Conservation (phyloP, 1,284 basidiomycete genomes). For the Ganoderma resinaceum region DNA sequence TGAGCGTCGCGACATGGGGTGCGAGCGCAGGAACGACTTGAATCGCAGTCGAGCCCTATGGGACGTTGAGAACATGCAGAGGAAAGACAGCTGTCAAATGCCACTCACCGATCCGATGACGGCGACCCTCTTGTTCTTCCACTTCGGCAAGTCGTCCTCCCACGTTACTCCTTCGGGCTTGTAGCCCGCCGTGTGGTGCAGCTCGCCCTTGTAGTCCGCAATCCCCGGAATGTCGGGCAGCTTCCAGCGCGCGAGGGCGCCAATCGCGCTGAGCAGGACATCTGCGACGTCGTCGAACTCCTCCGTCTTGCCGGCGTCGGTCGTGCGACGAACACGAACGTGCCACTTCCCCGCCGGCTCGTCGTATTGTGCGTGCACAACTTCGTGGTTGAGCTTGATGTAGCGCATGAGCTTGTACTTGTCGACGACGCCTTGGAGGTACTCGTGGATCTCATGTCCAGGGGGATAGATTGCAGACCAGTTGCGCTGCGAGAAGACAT, state of each 20-base stretch:
- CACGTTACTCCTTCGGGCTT: slow-evolving; percentile 52
- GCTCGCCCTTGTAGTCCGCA: slow-evolving; percentile 54
- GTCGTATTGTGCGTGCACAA: slow-evolving; percentile 57
- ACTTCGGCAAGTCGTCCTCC: slow-evolving; percentile 45
- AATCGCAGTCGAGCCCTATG: slow-evolving; percentile 67
- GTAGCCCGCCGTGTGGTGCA: slow-evolving; percentile 66
- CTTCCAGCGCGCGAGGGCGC: slow-evolving; percentile 57
- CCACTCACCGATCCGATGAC: slow-evolving; percentile 12
- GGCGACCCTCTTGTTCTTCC: slow-evolving; percentile 10
- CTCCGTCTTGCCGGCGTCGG: slow-evolving; percentile 40
- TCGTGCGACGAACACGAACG: slow-evolving; percentile 48
- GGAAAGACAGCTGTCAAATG: background rate
- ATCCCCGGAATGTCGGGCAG: slow-evolving; percentile 68
- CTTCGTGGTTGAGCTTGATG: slow-evolving; percentile 61
- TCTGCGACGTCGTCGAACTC: slow-evolving; percentile 59
- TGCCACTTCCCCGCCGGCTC: slow-evolving; percentile 61
- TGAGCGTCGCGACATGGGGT: slow-evolving; percentile 54
- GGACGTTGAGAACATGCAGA: background rate
- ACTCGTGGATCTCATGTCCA: slow-evolving; percentile 61
- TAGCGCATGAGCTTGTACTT: slow-evolving; percentile 62
- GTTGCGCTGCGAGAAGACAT: slow-evolving; percentile 46
- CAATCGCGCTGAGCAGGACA: slow-evolving; percentile 57
- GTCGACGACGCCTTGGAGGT: slow-evolving; percentile 59
- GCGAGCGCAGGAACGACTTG: slow-evolving; percentile 68
- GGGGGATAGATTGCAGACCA: slow-evolving; percentile 68